Conservation (phyloP, 495 filamentous ascomycete species). For the Penicillium robsamsonii region DNA sequence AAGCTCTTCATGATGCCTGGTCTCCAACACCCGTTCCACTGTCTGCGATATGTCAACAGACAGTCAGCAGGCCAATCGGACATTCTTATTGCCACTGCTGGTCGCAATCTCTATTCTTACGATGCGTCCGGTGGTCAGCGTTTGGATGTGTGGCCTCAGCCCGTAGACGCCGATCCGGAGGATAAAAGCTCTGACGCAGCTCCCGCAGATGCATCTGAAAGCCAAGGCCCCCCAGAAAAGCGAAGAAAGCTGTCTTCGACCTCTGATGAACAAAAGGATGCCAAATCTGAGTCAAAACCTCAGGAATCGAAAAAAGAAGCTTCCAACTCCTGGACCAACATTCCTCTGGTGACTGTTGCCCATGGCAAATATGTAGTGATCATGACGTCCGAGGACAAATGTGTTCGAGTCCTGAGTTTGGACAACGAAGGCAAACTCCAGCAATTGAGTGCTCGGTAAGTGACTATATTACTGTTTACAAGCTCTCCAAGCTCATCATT, state of each 20-base stretch:
- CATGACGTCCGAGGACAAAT: slow-evolving; percentile 86
- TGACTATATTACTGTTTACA: not conserved
- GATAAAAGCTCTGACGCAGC: slow-evolving; percentile 18
- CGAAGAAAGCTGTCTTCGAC: slow-evolving; percentile 45
- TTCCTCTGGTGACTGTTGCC: slow-evolving; percentile 58
- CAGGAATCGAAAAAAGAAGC: slow-evolving; percentile 7
- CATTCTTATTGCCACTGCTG: slow-evolving; percentile 56
- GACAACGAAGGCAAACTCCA: slow-evolving; percentile 57
- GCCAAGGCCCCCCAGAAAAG: slow-evolving; percentile 50
- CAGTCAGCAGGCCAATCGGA: slow-evolving; percentile 25
- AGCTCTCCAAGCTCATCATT: slow-evolving; percentile 12
- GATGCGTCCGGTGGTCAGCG: slow-evolving; percentile 41
- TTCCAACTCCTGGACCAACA: slow-evolving; percentile 37
- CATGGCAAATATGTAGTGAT: slow-evolving; percentile 67
- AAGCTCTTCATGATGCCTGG: slow-evolving; percentile 29
- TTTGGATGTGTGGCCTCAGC: slow-evolving; percentile 51
- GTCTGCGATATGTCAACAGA: slow-evolving; percentile 46
- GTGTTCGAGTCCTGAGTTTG: slow-evolving; percentile 74
- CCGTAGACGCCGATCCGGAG: slow-evolving; percentile 27
- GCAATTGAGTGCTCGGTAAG: slow-evolving; percentile 71
- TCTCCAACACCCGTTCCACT: slow-evolving; percentile 54
- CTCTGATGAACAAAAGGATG: slow-evolving; percentile 21
- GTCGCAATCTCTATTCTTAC: slow-evolving; percentile 53
- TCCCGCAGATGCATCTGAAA: slow-evolving; percentile 21
- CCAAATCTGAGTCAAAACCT: slow-evolving; percentile 17